Conservation (phyloP, 1,139 yeast genomes). For the Scheffersomyces illinoinensis region DNA sequence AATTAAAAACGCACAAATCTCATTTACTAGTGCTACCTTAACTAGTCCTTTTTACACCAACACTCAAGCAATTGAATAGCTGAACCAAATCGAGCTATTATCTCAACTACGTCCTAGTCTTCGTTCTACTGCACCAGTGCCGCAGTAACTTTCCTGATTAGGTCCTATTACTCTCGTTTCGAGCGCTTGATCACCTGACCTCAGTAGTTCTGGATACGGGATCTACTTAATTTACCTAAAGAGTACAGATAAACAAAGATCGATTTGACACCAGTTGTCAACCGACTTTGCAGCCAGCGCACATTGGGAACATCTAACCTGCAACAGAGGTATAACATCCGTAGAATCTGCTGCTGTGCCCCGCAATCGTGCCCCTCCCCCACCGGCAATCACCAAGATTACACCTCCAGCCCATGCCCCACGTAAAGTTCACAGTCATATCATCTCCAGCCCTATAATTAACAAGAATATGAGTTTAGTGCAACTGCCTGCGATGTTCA, state of each 20-base stretch:
- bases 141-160: not conserved
- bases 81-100: not conserved
- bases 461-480: slow-evolving; percentile 13
- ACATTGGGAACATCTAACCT: not conserved
- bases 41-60: not conserved
- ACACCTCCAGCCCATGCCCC: not conserved
- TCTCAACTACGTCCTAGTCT: not conserved
- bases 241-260: not conserved
- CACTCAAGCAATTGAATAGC: not conserved
- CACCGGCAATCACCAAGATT: not conserved
- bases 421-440: not conserved
- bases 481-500: slow-evolving; percentile 25
- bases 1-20: not conserved
- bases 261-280: not conserved
- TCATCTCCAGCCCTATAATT: not conserved
- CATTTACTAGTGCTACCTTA: not conserved
- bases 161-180: not conserved
- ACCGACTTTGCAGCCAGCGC: not conserved
- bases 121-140: not conserved
- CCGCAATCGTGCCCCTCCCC: not conserved
- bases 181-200: not conserved
- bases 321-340: not conserved
- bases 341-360: not conserved
- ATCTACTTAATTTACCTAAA: not conserved
- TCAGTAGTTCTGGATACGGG: not conserved